Percentiles rank a stretch among this genome's conserved stretches.
Evolutionary conservation across 2,329 filamentous ascomycete genomes (phyloP).

Genomic region (Fusarium sp.): DNA sequence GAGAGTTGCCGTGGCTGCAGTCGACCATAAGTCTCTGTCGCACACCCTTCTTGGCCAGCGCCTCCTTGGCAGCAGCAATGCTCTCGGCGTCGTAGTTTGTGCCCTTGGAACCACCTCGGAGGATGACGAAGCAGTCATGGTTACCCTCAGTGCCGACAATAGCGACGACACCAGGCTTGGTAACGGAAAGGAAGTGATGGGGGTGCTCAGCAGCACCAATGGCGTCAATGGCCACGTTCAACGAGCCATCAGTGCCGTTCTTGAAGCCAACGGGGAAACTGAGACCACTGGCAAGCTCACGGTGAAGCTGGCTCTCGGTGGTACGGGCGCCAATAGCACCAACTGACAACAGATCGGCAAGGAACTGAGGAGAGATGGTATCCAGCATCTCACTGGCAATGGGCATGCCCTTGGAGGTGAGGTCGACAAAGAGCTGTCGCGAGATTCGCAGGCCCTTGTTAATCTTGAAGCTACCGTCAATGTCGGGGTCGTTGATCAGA

Average conservation of each 20-base stretch:
- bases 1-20: conserved; percentile 96
- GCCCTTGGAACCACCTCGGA: conserved; percentile 91
- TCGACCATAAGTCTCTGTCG: conserved; percentile 92
- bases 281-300: conserved; percentile 91
- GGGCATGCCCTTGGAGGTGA: conserved; percentile 93
- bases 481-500: conserved; percentile 97
- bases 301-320: conserved; percentile 94
- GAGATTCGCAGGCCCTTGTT: conserved; percentile 94
- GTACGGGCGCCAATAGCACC: conserved; percentile 96
- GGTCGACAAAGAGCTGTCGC: conserved; percentile 90
- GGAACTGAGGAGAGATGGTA: conserved; percentile 96
- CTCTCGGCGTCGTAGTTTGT: conserved; percentile 93
- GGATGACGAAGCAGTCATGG: conserved; percentile 96
- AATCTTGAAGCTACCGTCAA: conserved; percentile 98
- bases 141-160: conserved; percentile 96
- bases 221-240: conserved; percentile 92
- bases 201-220: conserved; percentile 92
- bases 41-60: conserved; percentile 80
- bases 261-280: conserved; percentile 99
- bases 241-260: conserved; percentile 94
- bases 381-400: conserved; percentile 98
- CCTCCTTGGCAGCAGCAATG: conserved; percentile 85
- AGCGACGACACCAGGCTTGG: conserved; percentile 93
- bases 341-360: conserved; percentile 90
- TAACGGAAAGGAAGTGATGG: conserved; percentile 97